Evolutionary conservation across 495 filamentous ascomycete species (phyloP).

Genomic region (Aspergillus cristatus): DNA sequence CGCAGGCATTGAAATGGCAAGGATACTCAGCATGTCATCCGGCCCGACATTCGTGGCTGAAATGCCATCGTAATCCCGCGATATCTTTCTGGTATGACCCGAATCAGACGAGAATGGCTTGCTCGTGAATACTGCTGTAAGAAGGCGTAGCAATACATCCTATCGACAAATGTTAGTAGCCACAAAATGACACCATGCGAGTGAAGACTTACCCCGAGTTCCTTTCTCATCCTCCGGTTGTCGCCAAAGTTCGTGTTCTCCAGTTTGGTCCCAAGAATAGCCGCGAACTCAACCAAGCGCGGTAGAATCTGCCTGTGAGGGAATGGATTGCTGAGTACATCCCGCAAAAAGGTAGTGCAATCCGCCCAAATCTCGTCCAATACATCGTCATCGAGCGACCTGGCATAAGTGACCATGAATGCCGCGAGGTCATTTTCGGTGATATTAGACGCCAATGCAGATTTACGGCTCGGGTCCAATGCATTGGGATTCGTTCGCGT

Average conservation of each 20-base stretch:
- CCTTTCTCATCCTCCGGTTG: slow-evolving; percentile 85
- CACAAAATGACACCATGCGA: not conserved
- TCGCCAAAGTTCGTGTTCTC: slow-evolving; percentile 98
- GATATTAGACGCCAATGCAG: slow-evolving; percentile 74
- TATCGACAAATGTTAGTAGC: slow-evolving; percentile 29
- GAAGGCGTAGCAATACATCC: slow-evolving; percentile 81
- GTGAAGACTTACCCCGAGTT: slow-evolving; percentile 63
- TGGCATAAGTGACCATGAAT: slow-evolving; percentile 82
- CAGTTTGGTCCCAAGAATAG: slow-evolving; percentile 83
- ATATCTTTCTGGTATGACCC: slow-evolving; percentile 28
- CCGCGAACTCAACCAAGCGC: slow-evolving; percentile 77
- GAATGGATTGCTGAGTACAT: slow-evolving; percentile 88
- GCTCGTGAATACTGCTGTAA: slow-evolving; percentile 86
- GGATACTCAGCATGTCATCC: slow-evolving; percentile 73
- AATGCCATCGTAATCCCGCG: slow-evolving; percentile 36
- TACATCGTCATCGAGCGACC: slow-evolving; percentile 91
- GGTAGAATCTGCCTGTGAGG: slow-evolving; percentile 89
- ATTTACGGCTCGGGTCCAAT: slow-evolving; percentile 71
- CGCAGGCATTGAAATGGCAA: slow-evolving; percentile 68
- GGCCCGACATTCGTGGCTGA: slow-evolving; percentile 35
- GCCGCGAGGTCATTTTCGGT: slow-evolving; percentile 73
- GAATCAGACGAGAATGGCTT: slow-evolving; percentile 54
- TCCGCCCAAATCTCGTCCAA: slow-evolving; percentile 99
- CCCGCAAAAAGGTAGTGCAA: slow-evolving; percentile 81
- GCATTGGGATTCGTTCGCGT: slow-evolving; percentile 80